Percentiles rank a stretch among this genome's conserved stretches.
Conservation (phyloP, 2,329 filamentous ascomycete species). For the Alternaria triticina region DNA sequence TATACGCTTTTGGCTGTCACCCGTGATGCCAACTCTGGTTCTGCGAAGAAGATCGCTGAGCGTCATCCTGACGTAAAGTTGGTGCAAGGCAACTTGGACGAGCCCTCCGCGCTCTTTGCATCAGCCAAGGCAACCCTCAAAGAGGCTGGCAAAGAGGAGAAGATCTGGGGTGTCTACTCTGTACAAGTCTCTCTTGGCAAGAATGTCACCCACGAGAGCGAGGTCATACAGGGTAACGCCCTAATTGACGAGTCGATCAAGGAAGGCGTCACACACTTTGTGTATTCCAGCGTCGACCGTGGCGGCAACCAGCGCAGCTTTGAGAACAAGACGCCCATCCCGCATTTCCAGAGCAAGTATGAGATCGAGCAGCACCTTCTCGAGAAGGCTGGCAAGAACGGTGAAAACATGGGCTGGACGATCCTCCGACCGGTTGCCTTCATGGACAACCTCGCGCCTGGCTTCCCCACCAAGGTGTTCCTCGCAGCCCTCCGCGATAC, state of each 20-base stretch:
- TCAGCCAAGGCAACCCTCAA: slow-evolving; percentile 49
- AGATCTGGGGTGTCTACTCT: slow-evolving; percentile 67
- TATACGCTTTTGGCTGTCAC: slow-evolving; percentile 67
- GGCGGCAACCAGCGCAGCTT: slow-evolving; percentile 62
- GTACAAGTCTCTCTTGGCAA: slow-evolving; percentile 61
- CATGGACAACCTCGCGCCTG: slow-evolving; percentile 63
- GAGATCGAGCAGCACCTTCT: slow-evolving; percentile 68
- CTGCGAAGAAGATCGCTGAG: slow-evolving; percentile 57
- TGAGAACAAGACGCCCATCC: slow-evolving; percentile 56
- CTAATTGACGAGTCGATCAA: slow-evolving; percentile 65
- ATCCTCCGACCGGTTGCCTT: slow-evolving; percentile 68
- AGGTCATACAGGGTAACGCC: slow-evolving; percentile 63
- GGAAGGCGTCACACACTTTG: slow-evolving; percentile 64
- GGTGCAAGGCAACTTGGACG: slow-evolving; percentile 64
- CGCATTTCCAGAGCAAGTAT: slow-evolving; percentile 69
- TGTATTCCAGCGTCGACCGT: slow-evolving; percentile 70
- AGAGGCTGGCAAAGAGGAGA: slow-evolving; percentile 36
- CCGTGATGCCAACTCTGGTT: slow-evolving; percentile 59
- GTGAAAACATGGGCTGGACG: slow-evolving; percentile 63
- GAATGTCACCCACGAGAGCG: slow-evolving; percentile 51
- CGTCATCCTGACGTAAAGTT: slow-evolving; percentile 59
- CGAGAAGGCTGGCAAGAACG: slow-evolving; percentile 50
- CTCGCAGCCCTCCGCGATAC: slow-evolving; percentile 52
- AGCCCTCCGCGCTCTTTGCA: slow-evolving; percentile 59
- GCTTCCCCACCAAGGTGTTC: slow-evolving; percentile 58